phyloP scores from a whole-genome alignment of 345 rosid genomes.

The Noccaea bulbosa region DNA sequence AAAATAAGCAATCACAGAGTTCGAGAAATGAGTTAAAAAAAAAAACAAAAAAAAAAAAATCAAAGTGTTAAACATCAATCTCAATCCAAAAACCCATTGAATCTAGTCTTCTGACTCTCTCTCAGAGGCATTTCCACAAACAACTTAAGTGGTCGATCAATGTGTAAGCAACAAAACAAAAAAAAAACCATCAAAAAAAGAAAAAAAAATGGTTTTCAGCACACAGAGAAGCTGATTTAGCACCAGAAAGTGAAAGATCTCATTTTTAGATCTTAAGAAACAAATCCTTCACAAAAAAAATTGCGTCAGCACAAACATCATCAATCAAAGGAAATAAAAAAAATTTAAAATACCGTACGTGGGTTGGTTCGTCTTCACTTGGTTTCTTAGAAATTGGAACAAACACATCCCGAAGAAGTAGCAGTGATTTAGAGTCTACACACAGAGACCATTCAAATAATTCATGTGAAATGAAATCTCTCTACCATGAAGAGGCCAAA shows the following conservation, averaged over 20 bases:
- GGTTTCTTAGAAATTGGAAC: constrained; percentile 53
- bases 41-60: constrained; percentile 23
- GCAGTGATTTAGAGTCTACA: constrained; percentile 16
- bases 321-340: not conserved
- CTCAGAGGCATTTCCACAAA: constrained; percentile 35
- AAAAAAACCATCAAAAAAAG: not conserved
- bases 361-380: constrained; percentile 48
- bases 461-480: not conserved
- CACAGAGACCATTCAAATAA: constrained; percentile 10
- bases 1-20: constrained; percentile 55
- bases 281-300: constrained; percentile 33
- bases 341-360: constrained; percentile 47
- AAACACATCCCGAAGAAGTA: constrained; percentile 53
- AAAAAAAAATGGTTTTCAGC: constrained; percentile 14
- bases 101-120: constrained; percentile 56
- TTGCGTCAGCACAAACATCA: constrained; percentile 23
- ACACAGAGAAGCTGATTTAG: constrained; percentile 43
- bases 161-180: constrained; percentile 19
- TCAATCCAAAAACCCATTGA: constrained; percentile 79
- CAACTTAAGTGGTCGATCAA: constrained; percentile 41
- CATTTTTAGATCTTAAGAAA: constrained; percentile 55
- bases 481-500: constrained; percentile 18
- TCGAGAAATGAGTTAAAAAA: constrained; percentile 47
- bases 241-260: constrained; percentile 51
- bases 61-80: constrained; percentile 71